phyloP scores from a whole-genome alignment of 2,329 filamentous ascomycete species.

The Dactylellina parvicollis region DNA sequence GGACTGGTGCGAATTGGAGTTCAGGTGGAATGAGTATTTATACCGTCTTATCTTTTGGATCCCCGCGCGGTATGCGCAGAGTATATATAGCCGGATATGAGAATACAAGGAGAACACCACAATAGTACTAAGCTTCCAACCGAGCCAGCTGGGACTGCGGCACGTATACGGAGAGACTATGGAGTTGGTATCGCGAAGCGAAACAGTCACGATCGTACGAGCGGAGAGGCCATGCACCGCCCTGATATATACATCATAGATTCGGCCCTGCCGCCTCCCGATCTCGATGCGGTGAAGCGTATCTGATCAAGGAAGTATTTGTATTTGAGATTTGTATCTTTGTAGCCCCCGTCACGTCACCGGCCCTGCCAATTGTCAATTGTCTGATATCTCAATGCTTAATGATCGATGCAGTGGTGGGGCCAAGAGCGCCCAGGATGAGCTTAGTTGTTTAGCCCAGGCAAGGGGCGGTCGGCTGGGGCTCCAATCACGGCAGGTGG shows the following conservation, averaged over 20 bases:
- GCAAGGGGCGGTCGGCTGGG: neutral
- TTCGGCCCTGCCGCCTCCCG: neutral
- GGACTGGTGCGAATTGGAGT: neutral
- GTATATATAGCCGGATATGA: conserved; percentile 19
- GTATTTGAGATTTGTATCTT: conserved; percentile 34
- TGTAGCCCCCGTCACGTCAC: conserved; percentile 32
- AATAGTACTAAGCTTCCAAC: too few species aligned
- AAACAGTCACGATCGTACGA: neutral
- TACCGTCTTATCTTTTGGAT: conserved; percentile 17
- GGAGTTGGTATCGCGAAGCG: neutral
- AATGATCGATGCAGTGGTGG: neutral
- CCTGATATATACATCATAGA: too few species aligned
- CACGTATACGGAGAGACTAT: neutral
- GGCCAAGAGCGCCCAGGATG: conserved; percentile 31
- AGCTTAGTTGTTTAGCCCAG: conserved; percentile 24
- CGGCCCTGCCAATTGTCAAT: conserved; percentile 27
- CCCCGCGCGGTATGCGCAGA: conserved; percentile 6
- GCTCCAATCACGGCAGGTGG: neutral
- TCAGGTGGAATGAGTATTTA: conserved; percentile 18
- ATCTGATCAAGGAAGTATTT: conserved; percentile 31
- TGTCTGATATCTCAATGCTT: neutral
- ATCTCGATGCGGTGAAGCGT: neutral
- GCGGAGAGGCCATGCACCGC: too few species aligned
- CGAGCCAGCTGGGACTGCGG: neutral
- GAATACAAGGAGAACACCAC: conserved; percentile 33